Evolutionary conservation across 371 early-diverging fungal species (phyloP).

Genomic region (Apophysomyces variabilis): DNA sequence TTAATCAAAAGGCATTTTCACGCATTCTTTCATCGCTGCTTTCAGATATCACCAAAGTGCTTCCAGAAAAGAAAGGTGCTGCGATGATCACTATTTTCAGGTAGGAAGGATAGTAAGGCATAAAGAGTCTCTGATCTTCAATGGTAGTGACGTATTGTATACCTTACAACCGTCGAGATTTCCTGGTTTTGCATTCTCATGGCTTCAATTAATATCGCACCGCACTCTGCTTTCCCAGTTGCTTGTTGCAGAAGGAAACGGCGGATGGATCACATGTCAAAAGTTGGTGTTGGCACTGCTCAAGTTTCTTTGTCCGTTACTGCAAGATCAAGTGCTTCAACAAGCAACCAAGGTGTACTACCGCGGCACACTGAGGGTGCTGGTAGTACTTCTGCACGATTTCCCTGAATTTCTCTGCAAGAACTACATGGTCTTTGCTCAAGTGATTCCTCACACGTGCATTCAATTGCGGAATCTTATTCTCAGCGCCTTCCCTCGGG

Average conservation of each 20-base stretch:
- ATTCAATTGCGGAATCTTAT: conserved; percentile 95
- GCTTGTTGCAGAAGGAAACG: conserved; percentile 46
- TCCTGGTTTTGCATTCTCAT: conserved; percentile 95
- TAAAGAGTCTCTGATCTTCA: conserved; percentile 21
- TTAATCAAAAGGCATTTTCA: conserved; percentile 92
- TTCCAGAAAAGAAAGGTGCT: conserved; percentile 20
- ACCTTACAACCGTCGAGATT: conserved; percentile 84
- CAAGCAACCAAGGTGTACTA: conserved; percentile 82
- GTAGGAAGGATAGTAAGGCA: conserved; percentile 18
- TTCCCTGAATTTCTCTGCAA: conserved; percentile 96
- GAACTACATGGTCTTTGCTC: conserved; percentile 86
- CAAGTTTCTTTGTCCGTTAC: conserved; percentile 86
- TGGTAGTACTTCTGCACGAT: conserved; percentile 94
- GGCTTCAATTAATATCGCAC: conserved; percentile 93
- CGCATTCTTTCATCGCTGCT: conserved; percentile 88
- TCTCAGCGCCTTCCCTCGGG: conserved; percentile 91
- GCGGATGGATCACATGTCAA: conserved; percentile 86
- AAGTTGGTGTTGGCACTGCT: conserved; percentile 80
- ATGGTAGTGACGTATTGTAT: conserved; percentile 81
- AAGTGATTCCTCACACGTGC: conserved; percentile 89
- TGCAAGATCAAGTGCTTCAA: conserved; percentile 63
- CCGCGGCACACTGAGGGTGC: conserved; percentile 84
- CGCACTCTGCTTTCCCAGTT: conserved; percentile 89
- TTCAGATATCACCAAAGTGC: conserved; percentile 74
- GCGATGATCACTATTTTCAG: conserved; percentile 36